Evolutionary conservation across 2,329 filamentous ascomycete genomes (phyloP).

Genomic region (Monosporascus sp.): DNA sequence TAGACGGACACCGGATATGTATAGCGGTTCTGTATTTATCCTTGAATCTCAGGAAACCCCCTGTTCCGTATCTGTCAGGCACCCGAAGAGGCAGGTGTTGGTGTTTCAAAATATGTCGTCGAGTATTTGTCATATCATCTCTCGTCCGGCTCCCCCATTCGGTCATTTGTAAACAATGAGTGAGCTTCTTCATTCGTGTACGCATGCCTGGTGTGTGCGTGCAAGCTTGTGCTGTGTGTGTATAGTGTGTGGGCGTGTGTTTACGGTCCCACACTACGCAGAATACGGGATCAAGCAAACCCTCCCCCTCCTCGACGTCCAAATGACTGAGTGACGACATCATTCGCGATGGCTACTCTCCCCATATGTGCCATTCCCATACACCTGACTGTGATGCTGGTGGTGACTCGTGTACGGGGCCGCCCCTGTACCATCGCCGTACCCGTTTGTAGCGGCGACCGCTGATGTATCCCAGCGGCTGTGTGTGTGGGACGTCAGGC

Average conservation of each 20-base stretch:
- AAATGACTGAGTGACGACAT: conserved; percentile 5
- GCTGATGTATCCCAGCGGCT: conserved; percentile 20
- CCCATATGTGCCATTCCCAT: conserved; percentile 35
- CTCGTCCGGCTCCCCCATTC: neutral
- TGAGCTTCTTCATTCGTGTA: neutral
- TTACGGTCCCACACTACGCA: too few species aligned
- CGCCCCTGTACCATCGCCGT: conserved; percentile 19
- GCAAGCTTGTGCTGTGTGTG: neutral
- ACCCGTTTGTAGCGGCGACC: conserved; percentile 17
- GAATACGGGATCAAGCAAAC: neutral
- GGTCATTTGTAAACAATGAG: neutral
- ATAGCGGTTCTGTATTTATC: neutral
- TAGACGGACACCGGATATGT: neutral
- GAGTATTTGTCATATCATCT: neutral
- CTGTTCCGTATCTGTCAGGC: too few species aligned
- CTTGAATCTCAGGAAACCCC: too few species aligned
- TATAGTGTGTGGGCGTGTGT: too few species aligned
- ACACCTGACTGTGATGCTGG: conserved; percentile 33
- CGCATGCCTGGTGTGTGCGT: neutral
- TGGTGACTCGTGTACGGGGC: conserved; percentile 23
- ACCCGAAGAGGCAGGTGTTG: too few species aligned
- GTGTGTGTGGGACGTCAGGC: conserved; percentile 25
- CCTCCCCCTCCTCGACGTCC: neutral
- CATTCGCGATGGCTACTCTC: conserved; percentile 38
- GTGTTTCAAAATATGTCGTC: neutral